Conservation (phyloP, 225 moss, liverwort and hornwort genomes). For the Bryoerythrophyllum caledonicum region DNA sequence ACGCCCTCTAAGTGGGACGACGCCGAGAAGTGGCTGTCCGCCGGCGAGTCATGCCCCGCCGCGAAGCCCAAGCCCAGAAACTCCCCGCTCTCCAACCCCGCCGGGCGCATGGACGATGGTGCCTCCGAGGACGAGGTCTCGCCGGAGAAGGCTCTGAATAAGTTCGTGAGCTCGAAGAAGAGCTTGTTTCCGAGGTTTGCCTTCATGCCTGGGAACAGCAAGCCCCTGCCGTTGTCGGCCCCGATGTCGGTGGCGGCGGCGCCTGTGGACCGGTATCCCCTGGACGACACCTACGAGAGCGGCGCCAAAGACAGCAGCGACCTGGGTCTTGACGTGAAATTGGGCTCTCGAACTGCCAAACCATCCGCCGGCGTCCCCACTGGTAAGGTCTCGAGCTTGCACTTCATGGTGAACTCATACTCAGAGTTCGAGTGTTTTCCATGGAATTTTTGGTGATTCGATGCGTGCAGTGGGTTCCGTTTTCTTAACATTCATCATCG, state of each 20-base stretch:
- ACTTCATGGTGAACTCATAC: no score
- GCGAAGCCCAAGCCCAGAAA: slow-evolving; percentile 54
- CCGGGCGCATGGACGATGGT: slow-evolving; percentile 34
- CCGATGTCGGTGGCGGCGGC: slow-evolving; percentile 9
- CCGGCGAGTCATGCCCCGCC: no score
- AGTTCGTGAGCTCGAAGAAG: slow-evolving; percentile 36
- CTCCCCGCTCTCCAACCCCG: slow-evolving; percentile 40
- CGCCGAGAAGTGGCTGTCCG: slow-evolving; percentile 90
- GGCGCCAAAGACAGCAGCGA: slow-evolving; percentile 69
- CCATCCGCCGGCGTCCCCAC: slow-evolving; percentile 63
- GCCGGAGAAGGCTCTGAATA: slow-evolving; percentile 24
- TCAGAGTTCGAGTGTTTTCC: no score
- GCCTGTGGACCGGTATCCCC: slow-evolving; percentile 70
- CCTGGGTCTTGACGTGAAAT: slow-evolving; percentile 27
- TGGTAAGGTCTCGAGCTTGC: slow-evolving; percentile 25
- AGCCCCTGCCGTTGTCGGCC: slow-evolving; percentile 33
- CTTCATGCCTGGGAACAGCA: slow-evolving; percentile 43
- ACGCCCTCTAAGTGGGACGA: slow-evolving; percentile 97
- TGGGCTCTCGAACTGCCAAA: slow-evolving; percentile 69
- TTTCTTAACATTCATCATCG: not conserved
- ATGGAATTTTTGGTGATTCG: no score
- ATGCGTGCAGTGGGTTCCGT: no score
- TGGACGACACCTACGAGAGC: slow-evolving; percentile 62
- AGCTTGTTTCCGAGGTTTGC: slow-evolving; percentile 39
- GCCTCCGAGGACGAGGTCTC: slow-evolving; percentile 36